Conservation (phyloP, 345 rosid species). For the Angophora floribunda region DNA sequence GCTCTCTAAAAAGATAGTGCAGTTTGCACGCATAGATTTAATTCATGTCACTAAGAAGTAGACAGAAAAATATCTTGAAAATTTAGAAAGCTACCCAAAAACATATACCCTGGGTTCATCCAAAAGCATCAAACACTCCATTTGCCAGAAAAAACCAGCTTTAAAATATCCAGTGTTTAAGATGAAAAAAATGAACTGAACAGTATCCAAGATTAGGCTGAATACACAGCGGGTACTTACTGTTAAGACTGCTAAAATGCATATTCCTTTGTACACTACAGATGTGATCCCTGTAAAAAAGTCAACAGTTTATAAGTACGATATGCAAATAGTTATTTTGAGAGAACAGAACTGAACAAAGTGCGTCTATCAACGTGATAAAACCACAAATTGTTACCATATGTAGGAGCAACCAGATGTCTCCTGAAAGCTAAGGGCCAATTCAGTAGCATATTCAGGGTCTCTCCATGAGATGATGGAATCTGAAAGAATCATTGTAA, state of each 20-base stretch:
- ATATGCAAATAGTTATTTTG: background rate
- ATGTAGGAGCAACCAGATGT: slow-evolving; percentile 86
- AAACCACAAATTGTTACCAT: slow-evolving; percentile 32
- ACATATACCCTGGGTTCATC: background rate
- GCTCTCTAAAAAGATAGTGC: background rate
- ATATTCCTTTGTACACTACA: slow-evolving; percentile 77
- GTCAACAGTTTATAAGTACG: background rate
- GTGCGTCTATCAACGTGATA: background rate
- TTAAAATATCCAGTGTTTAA: background rate
- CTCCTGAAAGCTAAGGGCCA: slow-evolving; percentile 98
- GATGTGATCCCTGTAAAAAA: slow-evolving; percentile 61
- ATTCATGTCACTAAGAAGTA: background rate
- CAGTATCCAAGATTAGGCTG: background rate
- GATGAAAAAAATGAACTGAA: background rate
- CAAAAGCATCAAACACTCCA: background rate
- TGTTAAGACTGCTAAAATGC: slow-evolving; percentile 68
- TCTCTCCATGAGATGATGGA: slow-evolving; percentile 99
- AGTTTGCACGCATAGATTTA: background rate
- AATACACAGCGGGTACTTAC: slow-evolving; percentile 31
- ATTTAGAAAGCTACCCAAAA: background rate
- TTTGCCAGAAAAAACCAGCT: background rate
- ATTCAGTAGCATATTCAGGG: slow-evolving; percentile 74
- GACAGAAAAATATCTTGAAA: background rate
- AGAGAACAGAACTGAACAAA: background rate
- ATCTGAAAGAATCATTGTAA: slow-evolving; percentile 28